phyloP scores from a whole-genome alignment of 371 early-diverging fungal genomes.

The Fennellomyces sp. region DNA sequence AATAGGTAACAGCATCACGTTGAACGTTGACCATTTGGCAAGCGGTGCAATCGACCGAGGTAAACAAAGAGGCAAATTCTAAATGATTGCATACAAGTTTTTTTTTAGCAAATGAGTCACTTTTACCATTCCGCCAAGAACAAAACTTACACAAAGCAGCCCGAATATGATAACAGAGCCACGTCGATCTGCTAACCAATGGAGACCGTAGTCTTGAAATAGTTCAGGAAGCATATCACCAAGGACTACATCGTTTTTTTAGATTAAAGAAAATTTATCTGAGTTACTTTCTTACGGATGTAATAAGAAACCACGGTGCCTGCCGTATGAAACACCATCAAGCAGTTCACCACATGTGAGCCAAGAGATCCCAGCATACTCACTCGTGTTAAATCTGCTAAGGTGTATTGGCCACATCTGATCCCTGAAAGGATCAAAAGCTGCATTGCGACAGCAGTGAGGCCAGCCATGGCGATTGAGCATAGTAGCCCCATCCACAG shows the following conservation, averaged over 20 bases:
- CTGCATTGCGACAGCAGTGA: conserved; percentile 51
- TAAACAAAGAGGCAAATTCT: conserved; percentile 52
- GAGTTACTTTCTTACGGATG: conserved; percentile 27
- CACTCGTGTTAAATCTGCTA: conserved; percentile 18
- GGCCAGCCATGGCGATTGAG: conserved; percentile 37
- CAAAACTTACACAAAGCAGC: conserved; percentile 32
- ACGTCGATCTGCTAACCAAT: conserved; percentile 23
- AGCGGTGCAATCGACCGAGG: conserved; percentile 53
- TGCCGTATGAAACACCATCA: conserved; percentile 53
- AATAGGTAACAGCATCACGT: conserved; percentile 45
- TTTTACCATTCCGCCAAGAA: not conserved
- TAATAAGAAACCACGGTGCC: conserved; percentile 58
- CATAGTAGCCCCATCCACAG: conserved; percentile 54
- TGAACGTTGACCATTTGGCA: conserved; percentile 48
- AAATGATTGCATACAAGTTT: not conserved
- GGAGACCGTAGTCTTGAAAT: conserved; percentile 17
- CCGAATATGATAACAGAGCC: conserved; percentile 43
- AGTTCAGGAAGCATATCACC: conserved; percentile 55
- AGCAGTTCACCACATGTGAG: conserved; percentile 37
- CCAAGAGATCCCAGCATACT: conserved; percentile 43
- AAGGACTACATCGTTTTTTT: conserved; percentile 27
- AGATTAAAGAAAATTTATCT: not conserved
- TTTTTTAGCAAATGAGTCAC: not conserved
- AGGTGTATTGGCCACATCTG: conserved; percentile 22
- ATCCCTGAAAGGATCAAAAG: conserved; percentile 51